Conservation (phyloP, 2,329 filamentous ascomycete genomes). For the Nemania sp. region DNA sequence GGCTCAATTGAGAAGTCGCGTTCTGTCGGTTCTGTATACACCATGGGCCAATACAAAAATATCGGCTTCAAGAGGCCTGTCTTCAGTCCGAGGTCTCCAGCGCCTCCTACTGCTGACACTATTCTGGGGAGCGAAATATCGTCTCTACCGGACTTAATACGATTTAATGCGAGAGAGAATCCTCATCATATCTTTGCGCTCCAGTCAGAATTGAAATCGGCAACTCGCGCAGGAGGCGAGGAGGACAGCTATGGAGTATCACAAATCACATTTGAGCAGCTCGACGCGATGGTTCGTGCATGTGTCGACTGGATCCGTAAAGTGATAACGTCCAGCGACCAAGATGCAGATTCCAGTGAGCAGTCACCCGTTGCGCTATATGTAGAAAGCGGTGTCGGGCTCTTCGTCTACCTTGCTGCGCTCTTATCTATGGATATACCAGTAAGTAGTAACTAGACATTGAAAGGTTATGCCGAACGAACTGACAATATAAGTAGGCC, state of each 20-base stretch:
- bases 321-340: neutral
- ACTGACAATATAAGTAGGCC: too few species aligned
- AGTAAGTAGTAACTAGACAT: neutral
- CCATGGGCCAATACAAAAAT: neutral
- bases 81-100: conserved; percentile 8
- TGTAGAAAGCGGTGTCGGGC: conserved; percentile 22
- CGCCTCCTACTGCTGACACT: neutral
- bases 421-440: conserved; percentile 20
- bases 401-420: conserved; percentile 25
- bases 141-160: conserved; percentile 28
- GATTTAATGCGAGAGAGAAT: conserved; percentile 27
- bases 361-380: conserved; percentile 22
- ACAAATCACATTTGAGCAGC: conserved; percentile 17
- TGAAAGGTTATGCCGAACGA: neutral
- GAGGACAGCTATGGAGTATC: conserved; percentile 3
- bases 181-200: conserved; percentile 26
- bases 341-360: neutral
- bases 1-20: too few species aligned
- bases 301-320: conserved; percentile 20
- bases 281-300: conserved; percentile 9
- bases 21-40: too few species aligned
- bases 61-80: conserved; percentile 6
- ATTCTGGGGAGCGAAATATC: conserved; percentile 15
- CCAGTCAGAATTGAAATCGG: conserved; percentile 16
- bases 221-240: neutral